Percentiles rank a stretch among this genome's conserved stretches.
Evolutionary conservation across 2,329 filamentous ascomycete species (phyloP).

Genomic region (Curvularia verruculosa): DNA sequence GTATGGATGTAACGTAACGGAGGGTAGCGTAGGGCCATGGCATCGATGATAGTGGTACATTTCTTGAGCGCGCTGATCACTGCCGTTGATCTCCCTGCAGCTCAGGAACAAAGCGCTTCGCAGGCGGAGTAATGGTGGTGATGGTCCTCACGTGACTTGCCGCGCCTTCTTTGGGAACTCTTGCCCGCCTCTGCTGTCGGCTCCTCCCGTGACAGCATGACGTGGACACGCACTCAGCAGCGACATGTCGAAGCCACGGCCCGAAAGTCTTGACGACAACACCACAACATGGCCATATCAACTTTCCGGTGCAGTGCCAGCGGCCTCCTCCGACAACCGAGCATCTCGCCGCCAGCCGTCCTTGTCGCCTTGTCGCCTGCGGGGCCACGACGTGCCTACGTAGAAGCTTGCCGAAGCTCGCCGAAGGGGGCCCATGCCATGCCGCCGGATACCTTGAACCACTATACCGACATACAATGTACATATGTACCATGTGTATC

Average conservation of each 20-base stretch:
- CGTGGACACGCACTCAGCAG: background rate
- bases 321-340: slow-evolving; percentile 2
- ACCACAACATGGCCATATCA: background rate
- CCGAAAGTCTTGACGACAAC: background rate
- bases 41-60: slow-evolving; percentile 2
- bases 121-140: too few relatives aligned
- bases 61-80: slow-evolving; percentile 13
- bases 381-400: background rate
- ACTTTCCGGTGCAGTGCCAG: background rate
- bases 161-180: slow-evolving; percentile 6
- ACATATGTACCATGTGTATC: background rate
- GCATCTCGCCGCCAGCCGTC: slow-evolving; percentile 5
- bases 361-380: slow-evolving; percentile 6
- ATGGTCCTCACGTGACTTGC: slow-evolving; percentile 2
- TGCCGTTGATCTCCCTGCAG: slow-evolving; percentile 14
- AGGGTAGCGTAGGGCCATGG: background rate
- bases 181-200: slow-evolving; percentile 7
- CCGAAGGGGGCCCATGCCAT: slow-evolving; percentile 1
- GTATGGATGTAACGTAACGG: too few relatives aligned
- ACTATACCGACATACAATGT: too few relatives aligned
- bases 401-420: slow-evolving; percentile 6
- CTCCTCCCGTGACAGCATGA: background rate
- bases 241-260: background rate
- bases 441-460: background rate
- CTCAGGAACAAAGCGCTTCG: slow-evolving; percentile 7